phyloP scores from a whole-genome alignment of 73 alveolate species.

The Uronychia binucleata region DNA sequence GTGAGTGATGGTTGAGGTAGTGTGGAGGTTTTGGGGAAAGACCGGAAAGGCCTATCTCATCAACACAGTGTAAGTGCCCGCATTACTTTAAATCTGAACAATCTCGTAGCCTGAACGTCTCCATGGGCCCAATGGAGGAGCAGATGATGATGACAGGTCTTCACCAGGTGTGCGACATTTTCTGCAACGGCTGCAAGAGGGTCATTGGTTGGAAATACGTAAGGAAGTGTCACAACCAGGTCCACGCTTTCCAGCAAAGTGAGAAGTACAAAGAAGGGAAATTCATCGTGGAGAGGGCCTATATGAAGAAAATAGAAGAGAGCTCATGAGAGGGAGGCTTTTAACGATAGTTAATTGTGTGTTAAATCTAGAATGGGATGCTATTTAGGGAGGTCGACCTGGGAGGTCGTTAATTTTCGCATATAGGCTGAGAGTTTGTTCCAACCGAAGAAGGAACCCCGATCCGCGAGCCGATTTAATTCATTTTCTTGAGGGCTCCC shows the following conservation, averaged over 20 bases:
- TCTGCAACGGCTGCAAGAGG: conserved; percentile 72
- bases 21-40: too few relatives aligned
- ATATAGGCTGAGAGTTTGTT: too few relatives aligned
- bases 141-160: conserved; percentile 78
- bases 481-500: too few relatives aligned
- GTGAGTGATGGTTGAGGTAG: too few relatives aligned
- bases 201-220: conserved; percentile 84
- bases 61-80: conserved; percentile 30
- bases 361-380: too few relatives aligned
- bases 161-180: conserved; percentile 72
- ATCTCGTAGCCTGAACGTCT: conserved; percentile 38
- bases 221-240: conserved; percentile 31
- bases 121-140: conserved; percentile 69
- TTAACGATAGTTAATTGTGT: not conserved
- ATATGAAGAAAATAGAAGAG: conserved; percentile 46
- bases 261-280: conserved; percentile 89
- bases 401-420: too few relatives aligned
- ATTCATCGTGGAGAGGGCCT: conserved; percentile 79
- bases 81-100: too few relatives aligned
- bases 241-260: conserved; percentile 64
- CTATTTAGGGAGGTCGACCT: too few relatives aligned
- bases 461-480: too few relatives aligned
- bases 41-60: conserved; percentile 75
- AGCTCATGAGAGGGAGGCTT: not conserved
- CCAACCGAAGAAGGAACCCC: too few relatives aligned